Evolutionary conservation across 768 basidiomycete genomes (phyloP), one percentile per base, ranked within the genome.

Genomic region (Rhizopogon rudus): DNA sequence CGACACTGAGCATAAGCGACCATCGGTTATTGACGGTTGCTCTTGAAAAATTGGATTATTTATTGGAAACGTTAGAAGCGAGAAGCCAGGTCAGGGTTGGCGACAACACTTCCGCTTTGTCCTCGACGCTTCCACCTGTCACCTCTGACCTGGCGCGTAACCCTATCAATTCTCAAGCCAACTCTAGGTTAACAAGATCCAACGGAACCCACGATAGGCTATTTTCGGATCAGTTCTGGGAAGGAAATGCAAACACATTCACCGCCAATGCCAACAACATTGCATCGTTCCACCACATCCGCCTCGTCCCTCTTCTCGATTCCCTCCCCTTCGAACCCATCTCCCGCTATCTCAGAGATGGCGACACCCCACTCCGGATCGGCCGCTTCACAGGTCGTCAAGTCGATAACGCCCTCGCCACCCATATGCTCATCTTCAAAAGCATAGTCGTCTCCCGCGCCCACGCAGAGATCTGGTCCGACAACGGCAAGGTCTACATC

Each of bases 381-480:
- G 25, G 25, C 25, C 25, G 25, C 25, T 25, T 25, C 25, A 25
- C 25, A 25, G 25, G 4, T 25, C 25, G 25, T 4, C 25, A 25
- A 25, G 25, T 25, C 25, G 25, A 25, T 25, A 25, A 25, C 25
- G 25, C 25, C 4, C 72, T 82, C 40, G 83, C 82, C 46, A 82
- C 87, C 35, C 86, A 85, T 71, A 93, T 93, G 66, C 84, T 98
- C 49, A 93, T 93, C 0, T 98, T 98, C 81, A 89, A 91, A 73
- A 86, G 82, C 70, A 98, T 97, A 71, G 96, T 98, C 69, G 94
- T 98, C 65, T 91, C 88, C 40, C 80, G 96, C 35, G 85, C 88
- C 0, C 96, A 98, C 67, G 96, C 96, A 0, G 96, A 98, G 78
- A 85, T 98, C 39, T 97, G 93, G 93, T 78, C 83, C 53, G 86